Conservation (phyloP, 192 early-diverging fungal species). For the Tieghemiomyces parasiticus region DNA sequence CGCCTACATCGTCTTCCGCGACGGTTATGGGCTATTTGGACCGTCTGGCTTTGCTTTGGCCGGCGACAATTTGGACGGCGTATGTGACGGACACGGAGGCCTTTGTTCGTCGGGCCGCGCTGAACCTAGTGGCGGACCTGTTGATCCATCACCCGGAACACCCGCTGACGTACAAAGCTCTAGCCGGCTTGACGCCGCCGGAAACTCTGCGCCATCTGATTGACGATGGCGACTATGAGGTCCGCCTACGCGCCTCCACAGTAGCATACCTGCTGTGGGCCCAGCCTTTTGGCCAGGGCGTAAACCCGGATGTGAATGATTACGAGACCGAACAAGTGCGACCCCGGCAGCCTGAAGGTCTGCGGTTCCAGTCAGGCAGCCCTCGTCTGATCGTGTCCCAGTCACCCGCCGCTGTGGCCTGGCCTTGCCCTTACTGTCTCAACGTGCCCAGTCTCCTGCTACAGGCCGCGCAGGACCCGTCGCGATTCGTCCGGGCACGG, state of each 20-base stretch:
- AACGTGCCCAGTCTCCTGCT: slow-evolving; percentile 17
- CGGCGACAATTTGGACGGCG: background rate
- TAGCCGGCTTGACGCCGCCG: too few species aligned
- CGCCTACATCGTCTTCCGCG: too few species aligned
- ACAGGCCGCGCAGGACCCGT: slow-evolving; percentile 24
- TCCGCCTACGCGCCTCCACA: slow-evolving; percentile 21
- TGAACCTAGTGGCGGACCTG: slow-evolving; percentile 21
- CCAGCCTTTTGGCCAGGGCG: too few species aligned
- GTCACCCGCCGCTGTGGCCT: too few species aligned
- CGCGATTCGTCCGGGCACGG: slow-evolving; percentile 23
- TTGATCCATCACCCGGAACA: too few species aligned
- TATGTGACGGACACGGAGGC: slow-evolving; percentile 20
- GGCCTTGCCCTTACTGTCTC: slow-evolving; percentile 13
- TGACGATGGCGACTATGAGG: slow-evolving; percentile 25
- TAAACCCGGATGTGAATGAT: too few species aligned
- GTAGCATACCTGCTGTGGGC: slow-evolving; percentile 2
- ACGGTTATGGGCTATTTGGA: too few species aligned
- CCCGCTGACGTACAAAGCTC: too few species aligned
- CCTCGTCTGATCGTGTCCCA: too few species aligned
- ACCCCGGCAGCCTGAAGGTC: too few species aligned
- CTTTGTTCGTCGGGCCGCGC: slow-evolving; percentile 23
- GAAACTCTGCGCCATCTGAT: slow-evolving; percentile 16
- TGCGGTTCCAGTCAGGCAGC: too few species aligned
- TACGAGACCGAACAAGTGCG: too few species aligned
- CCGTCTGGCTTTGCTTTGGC: background rate